phyloP scores from a whole-genome alignment of 495 filamentous ascomycete genomes.

The Xylaria venustula region DNA sequence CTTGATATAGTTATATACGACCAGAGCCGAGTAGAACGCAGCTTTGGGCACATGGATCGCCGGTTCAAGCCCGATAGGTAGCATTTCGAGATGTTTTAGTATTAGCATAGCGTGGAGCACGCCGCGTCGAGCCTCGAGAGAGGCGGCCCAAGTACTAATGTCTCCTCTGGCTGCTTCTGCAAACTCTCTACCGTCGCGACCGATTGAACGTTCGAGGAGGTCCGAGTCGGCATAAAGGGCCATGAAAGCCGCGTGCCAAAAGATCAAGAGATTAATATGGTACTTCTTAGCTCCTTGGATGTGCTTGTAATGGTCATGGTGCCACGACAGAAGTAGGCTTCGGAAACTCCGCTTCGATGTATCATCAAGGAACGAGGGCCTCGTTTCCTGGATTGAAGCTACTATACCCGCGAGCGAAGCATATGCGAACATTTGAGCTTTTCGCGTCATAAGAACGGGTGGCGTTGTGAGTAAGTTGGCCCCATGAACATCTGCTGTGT shows the following conservation, averaged over 20 bases:
- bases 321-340: constrained; percentile 9
- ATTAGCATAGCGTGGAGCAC: constrained; percentile 8
- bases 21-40: constrained; percentile 7
- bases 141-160: constrained; percentile 1
- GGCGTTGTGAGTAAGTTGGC: neutral
- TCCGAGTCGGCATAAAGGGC: constrained; percentile 33
- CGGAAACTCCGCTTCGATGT: constrained; percentile 17
- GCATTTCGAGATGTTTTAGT: constrained; percentile 11
- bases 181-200: constrained; percentile 2
- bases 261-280: constrained; percentile 26
- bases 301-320: constrained; percentile 9
- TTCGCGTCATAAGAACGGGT: neutral
- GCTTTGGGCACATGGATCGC: constrained; percentile 13
- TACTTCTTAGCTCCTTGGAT: constrained; percentile 7
- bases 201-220: constrained; percentile 21
- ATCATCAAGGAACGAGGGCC: constrained; percentile 20
- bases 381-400: constrained; percentile 6
- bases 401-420: constrained; percentile 11
- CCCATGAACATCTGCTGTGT: neutral
- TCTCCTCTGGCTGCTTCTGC: constrained; percentile 5
- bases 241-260: constrained; percentile 41
- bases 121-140: constrained; percentile 5
- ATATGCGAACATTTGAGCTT: constrained; percentile 12
- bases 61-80: constrained; percentile 11
- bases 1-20: constrained; percentile 13